Base-by-base conservation (phyloP, 371 early-diverging fungal species). In the Rhizopus arrhizus region DNA sequence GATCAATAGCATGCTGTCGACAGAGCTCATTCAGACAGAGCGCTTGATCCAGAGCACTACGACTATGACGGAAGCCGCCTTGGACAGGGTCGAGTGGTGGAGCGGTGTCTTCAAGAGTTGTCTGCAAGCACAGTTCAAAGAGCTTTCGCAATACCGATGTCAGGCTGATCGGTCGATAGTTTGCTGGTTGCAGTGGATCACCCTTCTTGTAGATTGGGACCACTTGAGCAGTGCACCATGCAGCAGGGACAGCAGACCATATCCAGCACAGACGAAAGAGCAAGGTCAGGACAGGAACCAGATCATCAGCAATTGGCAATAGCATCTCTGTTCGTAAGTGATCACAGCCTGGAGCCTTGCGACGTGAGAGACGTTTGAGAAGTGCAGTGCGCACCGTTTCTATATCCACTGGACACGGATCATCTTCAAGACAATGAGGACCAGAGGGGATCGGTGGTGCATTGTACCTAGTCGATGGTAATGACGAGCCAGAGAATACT, bases 1-100 rank as follows among this genome's bases (percentile, higher is more conserved):
- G 49, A 13, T 48, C 58, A 10, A 38, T 11, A 38, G 48, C 33
- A 29, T 57, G 55, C 12, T 55, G 55, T 7, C 42, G 55, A 15
- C 55, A 55, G 13, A 55, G 31, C 40, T 55, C 55, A 32, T 55
- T 11, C 0, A 71, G 61, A 53, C 65, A 65, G 0, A 69, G 43
- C 0, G 73, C 69, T 57, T 72, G 74, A 16, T 70, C 74, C 0
- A 74, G 45, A 8, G 71, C 55, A 58, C 73, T 54, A 4, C 70
- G 61, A 2, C 47, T 40, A 9, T 49, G 31, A 3, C 66, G 68
- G 38, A 77, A 77, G 4, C 74, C 74, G 41, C 72, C 74, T 61
- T 77, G 71, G 3, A 59, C 70, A 0, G 65, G 13, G 33, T 77
- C 68, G 4, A 62, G 40, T 2, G 47, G 46, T 2, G 72, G 68